Evolutionary conservation across 1,284 basidiomycete species (phyloP), one percentile per base, ranked within the genome.

Genomic region (Austroboletus olivaceoglutinosus): DNA sequence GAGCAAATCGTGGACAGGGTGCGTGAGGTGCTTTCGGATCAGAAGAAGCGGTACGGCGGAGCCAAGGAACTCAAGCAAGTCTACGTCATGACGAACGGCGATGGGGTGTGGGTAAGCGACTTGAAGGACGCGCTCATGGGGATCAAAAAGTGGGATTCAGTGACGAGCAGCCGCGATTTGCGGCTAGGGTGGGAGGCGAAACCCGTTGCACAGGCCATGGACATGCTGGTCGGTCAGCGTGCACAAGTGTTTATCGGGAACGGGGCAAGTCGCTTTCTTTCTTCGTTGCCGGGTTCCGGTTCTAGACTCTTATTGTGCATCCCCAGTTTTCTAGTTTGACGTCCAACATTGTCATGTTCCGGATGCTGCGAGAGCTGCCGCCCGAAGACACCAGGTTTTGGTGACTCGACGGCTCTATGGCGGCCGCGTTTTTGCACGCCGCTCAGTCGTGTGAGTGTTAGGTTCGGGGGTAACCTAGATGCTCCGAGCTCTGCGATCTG

Each of bases 281-380:
- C 10, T 22, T 21, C 36, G 8, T 22, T 11, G 5, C 21, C 25
- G 25, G 10, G 25, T 25, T 25, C 25, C 25, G 25, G 25, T 6
- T 25, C 25, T 25, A 5, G 25, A 25, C 25, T 15, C 16, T 33
- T 8, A 33, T 18, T 36, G 18, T 25, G 12, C 22, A 5, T n/a
- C 23, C 4, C 19, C 50, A 81, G 80, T 84, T 82, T 52, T 83
- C 81, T 23, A 81, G 77, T 53, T 50, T 84, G 58, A 80, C 78
- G 0, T 74, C 77, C 4, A 83, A 81, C 53, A 70, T 79, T 6
- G 74, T 75, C 34, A 76, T 81, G 75, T 64, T 83, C 30, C 73
- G 82, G 16, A 74, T 74, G 71, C 56, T 70, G 33, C 65, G 65
- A 34, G 61, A 63, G 16, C 40, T 68, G 2, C 47, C 64, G 22